phyloP scores from a whole-genome alignment of 306 rosid species.

The Elaeagnus macrophylla region DNA sequence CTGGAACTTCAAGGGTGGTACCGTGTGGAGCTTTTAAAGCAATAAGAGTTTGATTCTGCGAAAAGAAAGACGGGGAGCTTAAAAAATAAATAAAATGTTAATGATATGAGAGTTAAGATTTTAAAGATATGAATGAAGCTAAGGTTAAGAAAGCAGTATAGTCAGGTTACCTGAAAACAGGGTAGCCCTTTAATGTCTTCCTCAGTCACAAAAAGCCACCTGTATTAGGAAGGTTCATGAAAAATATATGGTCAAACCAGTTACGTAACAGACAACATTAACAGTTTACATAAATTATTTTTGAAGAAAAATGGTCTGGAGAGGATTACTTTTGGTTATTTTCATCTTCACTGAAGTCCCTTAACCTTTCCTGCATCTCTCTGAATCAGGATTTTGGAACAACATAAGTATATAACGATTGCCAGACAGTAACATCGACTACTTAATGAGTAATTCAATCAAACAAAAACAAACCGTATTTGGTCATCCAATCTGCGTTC shows the following conservation, averaged over 20 bases:
- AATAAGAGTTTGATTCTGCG: slow-evolving; percentile 92
- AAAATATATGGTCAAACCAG: background rate
- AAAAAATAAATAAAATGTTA: slow-evolving; percentile 2
- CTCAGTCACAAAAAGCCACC: slow-evolving; percentile 89
- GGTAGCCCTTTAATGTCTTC: slow-evolving; percentile 85
- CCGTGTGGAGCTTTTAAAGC: slow-evolving; percentile 99
- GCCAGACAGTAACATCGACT: slow-evolving; percentile 2
- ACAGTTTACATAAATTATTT: background rate
- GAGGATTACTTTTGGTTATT: slow-evolving; percentile 61
- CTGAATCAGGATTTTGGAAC: slow-evolving; percentile 38
- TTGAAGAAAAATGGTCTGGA: background rate
- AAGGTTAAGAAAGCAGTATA: background rate
- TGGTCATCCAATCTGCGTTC: slow-evolving; percentile 54
- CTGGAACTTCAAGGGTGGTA: slow-evolving; percentile 97
- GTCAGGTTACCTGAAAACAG: slow-evolving; percentile 57
- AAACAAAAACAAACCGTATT: slow-evolving; percentile 52
- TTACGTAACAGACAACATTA: background rate
- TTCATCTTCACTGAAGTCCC: slow-evolving; percentile 77
- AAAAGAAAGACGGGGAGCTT: slow-evolving; percentile 17
- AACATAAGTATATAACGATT: slow-evolving; percentile 19
- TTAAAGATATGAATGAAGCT: background rate
- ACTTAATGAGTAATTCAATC: slow-evolving; percentile 20
- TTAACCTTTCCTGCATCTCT: slow-evolving; percentile 78
- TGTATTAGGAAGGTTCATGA: slow-evolving; percentile 17
- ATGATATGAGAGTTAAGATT: no score